A percentile compares a stretch with the other conserved stretches of the same genome.
Evolutionary conservation across 73 alveolate genomes (phyloP).

Genomic region (Halteria grandinella): DNA sequence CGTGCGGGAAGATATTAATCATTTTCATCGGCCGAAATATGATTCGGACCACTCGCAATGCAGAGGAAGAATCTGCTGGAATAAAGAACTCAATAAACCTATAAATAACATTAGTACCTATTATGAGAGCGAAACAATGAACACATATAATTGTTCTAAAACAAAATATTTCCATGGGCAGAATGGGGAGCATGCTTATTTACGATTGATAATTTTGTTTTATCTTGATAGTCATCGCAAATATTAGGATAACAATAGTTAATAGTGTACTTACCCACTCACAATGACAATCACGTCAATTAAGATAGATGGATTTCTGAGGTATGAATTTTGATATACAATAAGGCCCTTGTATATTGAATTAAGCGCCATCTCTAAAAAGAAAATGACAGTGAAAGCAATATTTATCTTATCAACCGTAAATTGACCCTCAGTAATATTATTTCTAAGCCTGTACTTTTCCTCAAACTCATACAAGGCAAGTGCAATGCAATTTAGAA

Average conservation of each 20-base stretch:
- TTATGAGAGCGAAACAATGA: too few species aligned
- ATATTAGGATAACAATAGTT: too few species aligned
- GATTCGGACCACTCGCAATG: conserved; percentile 41
- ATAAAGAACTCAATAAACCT: conserved; percentile 38
- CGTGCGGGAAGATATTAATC: conserved; percentile 47
- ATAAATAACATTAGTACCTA: background rate
- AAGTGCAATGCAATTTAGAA: too few species aligned
- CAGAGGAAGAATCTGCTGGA: conserved; percentile 13
- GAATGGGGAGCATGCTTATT: too few species aligned
- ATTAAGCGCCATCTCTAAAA: conserved; percentile 66
- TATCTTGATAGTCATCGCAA: too few species aligned
- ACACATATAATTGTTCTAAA: too few species aligned
- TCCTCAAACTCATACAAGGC: too few species aligned
- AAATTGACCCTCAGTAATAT: conserved; percentile 3
- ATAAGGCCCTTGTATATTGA: conserved; percentile 67
- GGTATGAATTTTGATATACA: conserved; percentile 53
- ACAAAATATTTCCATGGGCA: too few species aligned
- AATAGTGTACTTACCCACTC: too few species aligned
- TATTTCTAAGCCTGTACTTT: too few species aligned
- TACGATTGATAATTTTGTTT: too few species aligned
- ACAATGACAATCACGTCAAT: conserved; percentile 74
- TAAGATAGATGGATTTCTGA: conserved; percentile 79
- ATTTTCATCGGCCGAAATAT: conserved; percentile 53
- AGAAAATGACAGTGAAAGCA: conserved; percentile 58
- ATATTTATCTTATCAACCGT: background rate